phyloP scores from a whole-genome alignment of 2,329 filamentous ascomycete species.

The Akanthomyces dipterigenus region DNA sequence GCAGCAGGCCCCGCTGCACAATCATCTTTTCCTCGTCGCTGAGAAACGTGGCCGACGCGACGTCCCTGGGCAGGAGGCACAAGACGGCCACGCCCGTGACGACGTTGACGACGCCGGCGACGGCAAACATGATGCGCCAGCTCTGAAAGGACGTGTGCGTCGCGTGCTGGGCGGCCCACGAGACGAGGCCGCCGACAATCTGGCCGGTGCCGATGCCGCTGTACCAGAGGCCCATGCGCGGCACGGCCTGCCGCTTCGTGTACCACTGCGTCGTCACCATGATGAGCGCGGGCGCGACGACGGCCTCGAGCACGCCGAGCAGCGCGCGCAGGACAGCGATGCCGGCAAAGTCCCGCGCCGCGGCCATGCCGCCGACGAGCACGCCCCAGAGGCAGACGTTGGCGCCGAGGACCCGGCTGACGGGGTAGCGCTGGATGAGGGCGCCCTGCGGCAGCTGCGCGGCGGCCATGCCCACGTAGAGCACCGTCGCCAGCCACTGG shows the following conservation, averaged over 20 bases:
- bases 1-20: conserved; percentile 53
- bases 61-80: conserved; percentile 35
- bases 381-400: conserved; percentile 29
- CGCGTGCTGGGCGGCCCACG: conserved; percentile 47
- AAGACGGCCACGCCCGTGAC: conserved; percentile 37
- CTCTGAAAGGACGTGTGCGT: conserved; percentile 24
- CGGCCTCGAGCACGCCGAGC: conserved; percentile 40
- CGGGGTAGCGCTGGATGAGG: conserved; percentile 27
- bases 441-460: conserved; percentile 24
- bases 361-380: conserved; percentile 37
- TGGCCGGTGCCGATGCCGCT: conserved; percentile 24
- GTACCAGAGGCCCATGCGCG: conserved; percentile 34
- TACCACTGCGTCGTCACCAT: conserved; percentile 39
- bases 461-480: conserved; percentile 24
- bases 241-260: conserved; percentile 36
- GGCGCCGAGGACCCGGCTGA: conserved; percentile 27
- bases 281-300: conserved; percentile 44
- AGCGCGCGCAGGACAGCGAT: conserved; percentile 37
- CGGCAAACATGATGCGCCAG: conserved; percentile 48
- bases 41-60: conserved; percentile 18
- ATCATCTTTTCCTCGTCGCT: conserved; percentile 22
- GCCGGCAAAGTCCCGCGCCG: conserved; percentile 33
- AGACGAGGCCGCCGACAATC: conserved; percentile 37
- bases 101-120: conserved; percentile 41
- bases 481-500: conserved; percentile 25